Evolutionary conservation across 2,329 filamentous ascomycete species (phyloP).

Genomic region (Incumbomyces lentus): DNA sequence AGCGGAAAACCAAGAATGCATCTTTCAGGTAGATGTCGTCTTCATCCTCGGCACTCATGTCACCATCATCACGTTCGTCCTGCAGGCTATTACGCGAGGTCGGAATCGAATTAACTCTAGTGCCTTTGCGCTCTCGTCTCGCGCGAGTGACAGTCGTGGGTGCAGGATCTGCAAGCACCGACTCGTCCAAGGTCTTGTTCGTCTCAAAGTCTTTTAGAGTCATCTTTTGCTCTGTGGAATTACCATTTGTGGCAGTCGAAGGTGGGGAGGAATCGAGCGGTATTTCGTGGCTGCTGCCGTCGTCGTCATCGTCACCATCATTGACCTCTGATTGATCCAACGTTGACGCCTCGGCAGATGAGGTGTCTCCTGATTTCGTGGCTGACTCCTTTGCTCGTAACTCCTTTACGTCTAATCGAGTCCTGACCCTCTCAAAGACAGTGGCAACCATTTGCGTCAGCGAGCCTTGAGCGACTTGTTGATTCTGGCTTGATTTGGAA

Average conservation of each 20-base stretch:
- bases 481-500: slow-evolving; percentile 85
- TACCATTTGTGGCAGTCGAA: slow-evolving; percentile 27
- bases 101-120: slow-evolving; percentile 36
- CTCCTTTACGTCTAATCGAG: slow-evolving; percentile 77
- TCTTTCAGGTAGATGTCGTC: slow-evolving; percentile 97
- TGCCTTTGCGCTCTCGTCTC: slow-evolving; percentile 36
- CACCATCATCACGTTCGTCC: slow-evolving; percentile 31
- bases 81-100: slow-evolving; percentile 24
- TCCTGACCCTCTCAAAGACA: slow-evolving; percentile 90
- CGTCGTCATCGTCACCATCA: slow-evolving; percentile 12
- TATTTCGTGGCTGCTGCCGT: slow-evolving; percentile 15
- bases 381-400: slow-evolving; percentile 46
- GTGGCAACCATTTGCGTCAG: slow-evolving; percentile 98
- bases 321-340: slow-evolving; percentile 26
- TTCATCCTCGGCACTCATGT: slow-evolving; percentile 44
- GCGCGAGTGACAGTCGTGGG: slow-evolving; percentile 56
- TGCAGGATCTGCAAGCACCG: slow-evolving; percentile 55
- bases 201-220: slow-evolving; percentile 61
- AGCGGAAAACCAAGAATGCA: slow-evolving; percentile 91
- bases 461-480: slow-evolving; percentile 93
- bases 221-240: slow-evolving; percentile 44
- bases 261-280: background rate
- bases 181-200: slow-evolving; percentile 55
- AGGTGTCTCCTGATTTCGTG: slow-evolving; percentile 21
- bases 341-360: slow-evolving; percentile 13